phyloP scores from a whole-genome alignment of 805 yeast species.

The Diddensiella caesifluorescens region DNA sequence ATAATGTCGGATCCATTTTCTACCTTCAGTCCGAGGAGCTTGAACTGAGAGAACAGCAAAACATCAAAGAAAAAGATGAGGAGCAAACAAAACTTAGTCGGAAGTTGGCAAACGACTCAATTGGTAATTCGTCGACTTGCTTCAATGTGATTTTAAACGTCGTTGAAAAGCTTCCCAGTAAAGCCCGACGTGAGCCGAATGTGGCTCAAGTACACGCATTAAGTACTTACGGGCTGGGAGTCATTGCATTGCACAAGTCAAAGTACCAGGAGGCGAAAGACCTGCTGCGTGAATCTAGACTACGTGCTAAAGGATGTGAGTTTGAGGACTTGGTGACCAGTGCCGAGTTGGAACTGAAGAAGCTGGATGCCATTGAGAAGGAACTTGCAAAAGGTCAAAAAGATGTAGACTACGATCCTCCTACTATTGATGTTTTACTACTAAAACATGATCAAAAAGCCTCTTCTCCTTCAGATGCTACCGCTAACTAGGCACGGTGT shows the following conservation, averaged over 20 bases:
- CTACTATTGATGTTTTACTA: conserved; percentile 19
- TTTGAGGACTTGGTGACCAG: conserved; percentile 56
- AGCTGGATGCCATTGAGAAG: conserved; percentile 36
- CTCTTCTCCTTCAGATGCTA: too few relatives aligned
- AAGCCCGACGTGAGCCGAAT: conserved; percentile 35
- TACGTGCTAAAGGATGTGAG: conserved; percentile 62
- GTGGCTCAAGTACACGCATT: conserved; percentile 68
- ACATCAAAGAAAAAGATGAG: conserved; percentile 19
- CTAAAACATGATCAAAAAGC: conserved; percentile 11
- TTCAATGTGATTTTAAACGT: conserved; percentile 41
- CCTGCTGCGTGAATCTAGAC: conserved; percentile 60
- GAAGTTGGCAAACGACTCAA: conserved; percentile 24
- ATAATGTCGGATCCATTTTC: conserved; percentile 63
- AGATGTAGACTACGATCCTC: conserved; percentile 13
- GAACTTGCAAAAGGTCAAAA: conserved; percentile 10
- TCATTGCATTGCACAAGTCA: conserved; percentile 58
- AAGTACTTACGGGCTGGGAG: conserved; percentile 83
- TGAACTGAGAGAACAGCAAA: conserved; percentile 43
- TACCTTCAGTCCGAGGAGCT: conserved; percentile 62
- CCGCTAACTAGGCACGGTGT: too few relatives aligned
- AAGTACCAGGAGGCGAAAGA: conserved; percentile 54
- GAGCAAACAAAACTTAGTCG: conserved; percentile 15
- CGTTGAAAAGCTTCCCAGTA: conserved; percentile 38
- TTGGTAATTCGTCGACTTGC: conserved; percentile 32
- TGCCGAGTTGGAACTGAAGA: conserved; percentile 60